Evolutionary conservation across 306 rosid genomes (phyloP).

Genomic region (Leucaena leucocephala): DNA sequence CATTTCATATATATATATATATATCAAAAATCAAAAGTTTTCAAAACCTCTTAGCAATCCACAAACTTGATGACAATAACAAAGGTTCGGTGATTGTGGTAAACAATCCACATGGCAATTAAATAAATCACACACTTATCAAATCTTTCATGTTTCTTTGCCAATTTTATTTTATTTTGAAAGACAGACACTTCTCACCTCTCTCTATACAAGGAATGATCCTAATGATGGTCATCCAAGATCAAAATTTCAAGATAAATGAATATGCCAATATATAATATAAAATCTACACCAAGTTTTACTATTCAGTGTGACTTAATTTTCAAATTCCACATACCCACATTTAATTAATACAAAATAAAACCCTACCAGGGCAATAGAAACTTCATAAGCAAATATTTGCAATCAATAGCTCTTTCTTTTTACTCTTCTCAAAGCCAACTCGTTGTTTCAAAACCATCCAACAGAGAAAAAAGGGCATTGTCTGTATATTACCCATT

Average conservation of each 20-base stretch:
- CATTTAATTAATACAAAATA: background rate
- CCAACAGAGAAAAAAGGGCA: background rate
- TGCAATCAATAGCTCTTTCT: background rate
- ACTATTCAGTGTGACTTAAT: background rate
- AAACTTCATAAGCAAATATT: background rate
- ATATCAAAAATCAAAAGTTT: no score
- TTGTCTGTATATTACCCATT: background rate
- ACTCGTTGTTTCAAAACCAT: background rate
- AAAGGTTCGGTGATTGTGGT: background rate
- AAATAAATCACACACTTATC: background rate
- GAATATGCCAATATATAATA: background rate
- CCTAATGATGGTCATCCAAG: conserved; percentile 5
- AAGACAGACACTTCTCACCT: background rate
- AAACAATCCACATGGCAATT: conserved; percentile 1
- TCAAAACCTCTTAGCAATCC: background rate
- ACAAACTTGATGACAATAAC: background rate
- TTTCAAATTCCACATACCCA: background rate
- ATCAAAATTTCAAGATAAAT: conserved; percentile 11
- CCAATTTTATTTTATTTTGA: background rate
- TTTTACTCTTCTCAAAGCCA: background rate
- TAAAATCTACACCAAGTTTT: background rate
- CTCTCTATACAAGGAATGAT: background rate
- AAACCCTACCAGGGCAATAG: background rate
- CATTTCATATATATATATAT: background rate
- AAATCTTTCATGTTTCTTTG: background rate